Evolutionary conservation across 345 rosid genomes (phyloP).

Genomic region (Syzygium aromaticum): DNA sequence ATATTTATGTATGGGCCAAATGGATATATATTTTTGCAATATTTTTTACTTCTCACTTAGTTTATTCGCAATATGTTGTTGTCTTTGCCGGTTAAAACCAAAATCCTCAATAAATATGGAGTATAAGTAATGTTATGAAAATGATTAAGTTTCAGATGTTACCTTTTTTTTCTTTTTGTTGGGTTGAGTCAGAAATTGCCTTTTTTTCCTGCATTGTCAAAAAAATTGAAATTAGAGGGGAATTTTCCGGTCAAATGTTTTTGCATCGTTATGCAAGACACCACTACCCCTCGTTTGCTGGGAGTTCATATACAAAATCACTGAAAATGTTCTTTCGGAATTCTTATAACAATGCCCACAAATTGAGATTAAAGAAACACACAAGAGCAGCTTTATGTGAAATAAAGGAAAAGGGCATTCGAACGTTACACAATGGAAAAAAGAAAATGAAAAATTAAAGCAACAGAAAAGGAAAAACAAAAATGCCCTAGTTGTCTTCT

Average conservation of each 20-base stretch:
- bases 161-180: neutral
- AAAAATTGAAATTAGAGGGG: neutral
- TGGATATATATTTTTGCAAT: too few relatives aligned
- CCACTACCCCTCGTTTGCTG: neutral
- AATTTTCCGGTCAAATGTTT: neutral
- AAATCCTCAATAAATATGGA: too few relatives aligned
- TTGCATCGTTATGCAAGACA: neutral
- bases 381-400: neutral
- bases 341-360: neutral
- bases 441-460: neutral
- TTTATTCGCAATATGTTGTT: too few relatives aligned
- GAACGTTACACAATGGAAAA: neutral
- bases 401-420: neutral
- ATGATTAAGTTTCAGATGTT: neutral
- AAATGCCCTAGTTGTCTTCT: neutral
- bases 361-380: neutral
- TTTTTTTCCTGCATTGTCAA: neutral
- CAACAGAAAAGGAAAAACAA: neutral
- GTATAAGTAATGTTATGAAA: too few relatives aligned
- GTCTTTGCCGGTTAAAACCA: too few relatives aligned
- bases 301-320: neutral
- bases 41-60: too few relatives aligned
- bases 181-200: neutral
- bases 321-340: neutral
- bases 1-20: too few relatives aligned